phyloP scores from a whole-genome alignment of 352 stramenopile species.

The Globisporangium orthogonon region DNA sequence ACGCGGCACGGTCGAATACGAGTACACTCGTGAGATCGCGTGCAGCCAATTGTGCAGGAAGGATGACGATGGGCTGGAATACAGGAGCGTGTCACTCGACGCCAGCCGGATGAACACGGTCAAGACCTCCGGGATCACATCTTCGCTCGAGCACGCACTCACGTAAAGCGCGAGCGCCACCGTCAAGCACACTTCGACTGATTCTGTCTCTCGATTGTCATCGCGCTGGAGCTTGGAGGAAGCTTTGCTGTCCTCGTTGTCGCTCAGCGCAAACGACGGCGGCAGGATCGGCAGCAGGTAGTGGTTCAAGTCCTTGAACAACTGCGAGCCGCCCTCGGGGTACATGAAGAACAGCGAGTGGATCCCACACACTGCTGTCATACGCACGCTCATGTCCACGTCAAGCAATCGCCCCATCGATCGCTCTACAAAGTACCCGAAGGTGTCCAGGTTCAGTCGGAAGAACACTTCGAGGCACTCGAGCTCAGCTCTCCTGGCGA shows the following conservation, averaged over 20 bases:
- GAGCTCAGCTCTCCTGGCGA: constrained; percentile 30
- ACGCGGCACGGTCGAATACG: constrained; percentile 28
- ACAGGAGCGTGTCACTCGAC: constrained; percentile 26
- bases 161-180: constrained; percentile 56
- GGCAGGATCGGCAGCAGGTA: constrained; percentile 26
- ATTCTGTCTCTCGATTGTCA: constrained; percentile 6
- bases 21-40: constrained; percentile 38
- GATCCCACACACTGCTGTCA: constrained; percentile 33
- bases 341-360: constrained; percentile 83
- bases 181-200: constrained; percentile 34
- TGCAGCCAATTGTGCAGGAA: constrained; percentile 39
- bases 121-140: constrained; percentile 46
- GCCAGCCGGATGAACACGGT: constrained; percentile 43
- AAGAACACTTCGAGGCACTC: constrained; percentile 66
- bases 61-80: constrained; percentile 22
- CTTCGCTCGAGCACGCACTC: constrained; percentile 54
- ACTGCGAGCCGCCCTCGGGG: constrained; percentile 45
- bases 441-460: constrained; percentile 42
- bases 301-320: constrained; percentile 53
- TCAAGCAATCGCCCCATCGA: constrained; percentile 46
- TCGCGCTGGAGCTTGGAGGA: background rate
- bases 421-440: constrained; percentile 44
- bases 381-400: constrained; percentile 45
- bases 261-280: background rate
- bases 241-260: background rate